Base-by-base conservation (phyloP, 768 basidiomycete species). In the Lentinula boryana region DNA sequence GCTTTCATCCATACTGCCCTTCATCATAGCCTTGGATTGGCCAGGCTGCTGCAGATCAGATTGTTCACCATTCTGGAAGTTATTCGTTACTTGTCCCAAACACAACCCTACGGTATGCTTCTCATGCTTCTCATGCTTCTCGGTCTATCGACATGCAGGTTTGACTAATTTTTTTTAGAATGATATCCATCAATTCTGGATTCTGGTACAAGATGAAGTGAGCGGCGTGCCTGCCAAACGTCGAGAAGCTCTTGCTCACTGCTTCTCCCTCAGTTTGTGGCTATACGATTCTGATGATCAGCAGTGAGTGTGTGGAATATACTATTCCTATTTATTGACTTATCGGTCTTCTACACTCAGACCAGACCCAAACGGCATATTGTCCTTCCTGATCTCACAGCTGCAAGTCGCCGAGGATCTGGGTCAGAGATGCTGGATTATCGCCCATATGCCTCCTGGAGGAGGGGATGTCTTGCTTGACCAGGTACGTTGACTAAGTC, bases 161-260 rank as follows among this genome's bases (percentile, higher is more conserved):
- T n/a, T 53, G 59, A 12, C 66, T 40, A 12, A 23, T 44, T n/a
- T 48, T 40, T 13, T 2, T 49, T 65, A 84, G 80, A 18, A 80
- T 87, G 41, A 79, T 87, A 38, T 84, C 84, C 0, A 62, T 87
- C 61, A 87, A 86, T 62, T 81, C 82, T 7, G 76, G 81, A 6
- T 86, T 82, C 62, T 84, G 84, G 83, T 86, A 86, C 66, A 83
- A 80, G 63, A 73, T 74, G 65, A 85, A 84, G 84, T 83, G 63
- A 62, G 55, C 12, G 75, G 60, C 6, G 23, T 43, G 21, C 15
- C 44, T 41, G 18, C 18, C 36, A 8, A 13, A 32, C 23, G 52
- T 38, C 40, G 36, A 15, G 21, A 48, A 36, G 31, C 15, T 38
- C 38, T 31, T 35, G 5, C 40, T 36, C 43, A 23, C 36, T 41